Conservation (phyloP, 2,329 filamentous ascomycete genomes). For the Akanthomyces muscarius region DNA sequence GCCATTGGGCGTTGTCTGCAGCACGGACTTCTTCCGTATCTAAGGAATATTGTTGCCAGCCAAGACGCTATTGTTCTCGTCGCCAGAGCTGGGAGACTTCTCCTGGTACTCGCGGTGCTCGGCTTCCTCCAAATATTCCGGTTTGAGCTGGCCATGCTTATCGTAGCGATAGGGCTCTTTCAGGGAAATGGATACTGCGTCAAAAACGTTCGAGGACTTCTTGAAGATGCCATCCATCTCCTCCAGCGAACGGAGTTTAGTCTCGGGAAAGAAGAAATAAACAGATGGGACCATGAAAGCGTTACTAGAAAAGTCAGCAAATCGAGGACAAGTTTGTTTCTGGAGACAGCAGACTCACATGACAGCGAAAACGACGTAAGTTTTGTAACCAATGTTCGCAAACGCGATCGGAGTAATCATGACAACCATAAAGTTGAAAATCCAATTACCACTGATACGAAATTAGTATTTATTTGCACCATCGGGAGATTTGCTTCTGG, state of each 20-base stretch:
- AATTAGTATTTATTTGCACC: neutral
- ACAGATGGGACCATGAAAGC: constrained; percentile 14
- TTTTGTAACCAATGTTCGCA: constrained; percentile 13
- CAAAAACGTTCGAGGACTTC: constrained; percentile 13
- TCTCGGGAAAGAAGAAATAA: constrained; percentile 16
- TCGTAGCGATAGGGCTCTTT: constrained; percentile 11
- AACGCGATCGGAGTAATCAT: constrained; percentile 16
- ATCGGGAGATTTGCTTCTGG: too few relatives aligned
- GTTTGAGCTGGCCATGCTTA: constrained; percentile 5
- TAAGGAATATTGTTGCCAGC: neutral
- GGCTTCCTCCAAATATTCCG: constrained; percentile 8
- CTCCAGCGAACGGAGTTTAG: constrained; percentile 11
- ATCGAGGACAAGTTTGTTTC: too few relatives aligned
- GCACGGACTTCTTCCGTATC: neutral
- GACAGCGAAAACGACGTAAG: constrained; percentile 14
- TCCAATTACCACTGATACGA: constrained; percentile 1
- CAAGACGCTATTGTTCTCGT: constrained; percentile 6
- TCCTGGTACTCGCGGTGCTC: constrained; percentile 5
- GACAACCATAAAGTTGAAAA: constrained; percentile 17
- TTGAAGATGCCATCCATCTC: constrained; percentile 17
- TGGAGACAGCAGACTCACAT: neutral
- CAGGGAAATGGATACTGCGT: constrained; percentile 3
- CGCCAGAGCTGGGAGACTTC: constrained; percentile 11
- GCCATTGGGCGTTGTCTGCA: too few relatives aligned
- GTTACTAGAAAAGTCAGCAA: neutral